Base-by-base conservation (phyloP, 768 basidiomycete species). In the Amanita muscaria region DNA sequence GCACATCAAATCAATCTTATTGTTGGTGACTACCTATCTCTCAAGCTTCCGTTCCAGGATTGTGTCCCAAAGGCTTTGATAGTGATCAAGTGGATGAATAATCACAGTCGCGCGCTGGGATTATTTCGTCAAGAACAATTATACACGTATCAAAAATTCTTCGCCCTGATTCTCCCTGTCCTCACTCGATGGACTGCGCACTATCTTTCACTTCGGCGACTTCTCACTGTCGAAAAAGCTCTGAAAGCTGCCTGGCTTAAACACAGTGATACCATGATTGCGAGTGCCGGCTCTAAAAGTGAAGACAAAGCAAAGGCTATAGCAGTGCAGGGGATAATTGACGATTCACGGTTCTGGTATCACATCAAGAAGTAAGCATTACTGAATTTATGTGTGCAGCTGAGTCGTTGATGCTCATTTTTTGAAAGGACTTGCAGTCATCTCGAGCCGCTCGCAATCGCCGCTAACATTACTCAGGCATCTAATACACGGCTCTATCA, bases 401-500 rank as follows among this genome's bases (percentile, higher is more conserved):
- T 38, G 41, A 4, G 40, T 53, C 24, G 23, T 29, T 47, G 16
- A 9, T 24, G 14, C 15, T 29, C 22, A 14, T 9, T 19, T 29
- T 30, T 19, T 45, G n/a, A 15, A 22, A 58, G 57, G 33, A 44
- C 55, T 5, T 35, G 49, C 9, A 45, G 31, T 10, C 53, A 60
- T 51, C 59, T 67, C 23, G 52, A 60, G 21, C 68, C 65, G 9
- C 62, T 70, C 21, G 63, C 64, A 5, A 56, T 66, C 42, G 64
- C 68, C 15, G 55, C 63, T 5, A 65, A 66, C 49, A 49, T 64
- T 33, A 54, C 59, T 2, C 66, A 68, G 44, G 49, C 53, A 4
- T 16, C 53, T n/a, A 39, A 51, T 38, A 55, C 53, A 5, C 58
- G 55, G 0, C 59, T 68, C 8, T 59, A 67, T 51, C 53, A 61